Evolutionary conservation across 2,329 filamentous ascomycete genomes (phyloP), one percentile per base, ranked within the genome.

Genomic region (Pestalotiopsis sp.): DNA sequence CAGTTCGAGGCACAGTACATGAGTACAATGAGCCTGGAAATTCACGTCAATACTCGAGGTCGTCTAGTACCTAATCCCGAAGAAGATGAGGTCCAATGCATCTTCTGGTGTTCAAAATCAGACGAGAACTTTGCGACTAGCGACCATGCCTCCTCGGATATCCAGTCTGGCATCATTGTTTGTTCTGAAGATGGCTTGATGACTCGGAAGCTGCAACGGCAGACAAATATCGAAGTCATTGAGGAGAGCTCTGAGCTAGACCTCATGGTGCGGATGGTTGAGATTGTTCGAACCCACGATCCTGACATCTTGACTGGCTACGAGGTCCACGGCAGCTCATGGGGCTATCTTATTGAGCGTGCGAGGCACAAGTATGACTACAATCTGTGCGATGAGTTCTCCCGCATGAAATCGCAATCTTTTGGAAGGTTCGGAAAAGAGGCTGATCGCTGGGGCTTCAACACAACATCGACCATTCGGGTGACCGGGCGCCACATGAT

Each of bases 401-500:
- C 95, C 0, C 89, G 96, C 25, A 94, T 97, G 85, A 97, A 94
- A 76, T 88, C 88, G 4, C 90, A 96, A 73, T 94, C 93, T 0
- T 91, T 95, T 77, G 93, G 94, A 2, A 89, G 92, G 67, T 95
- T 95, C 76, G 94, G 94, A 23, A 97, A 94, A 78, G 93, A 97
- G 27, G 90, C 90, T 64, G 95, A 98, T 78, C 88, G 90, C 72
- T 98, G 95, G 95, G 95, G 95, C 0, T 97, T 97, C 83, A 96
- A 94, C 71, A 94, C 95, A 67, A 97, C 95, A 0, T 97, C 94
- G 2, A 95, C 94, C 2, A 94, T 98, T 73, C 90, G 91, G 68
- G 89, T 99, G n/a, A 98, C 95, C 0, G 96, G 96, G 4, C 88
- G 96, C 70, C 95, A 98, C 77, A 94, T 97, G 86, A 95, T 99